Base-by-base conservation (phyloP, 2,329 filamentous ascomycete genomes). In the Verticillium nonalfalfae region DNA sequence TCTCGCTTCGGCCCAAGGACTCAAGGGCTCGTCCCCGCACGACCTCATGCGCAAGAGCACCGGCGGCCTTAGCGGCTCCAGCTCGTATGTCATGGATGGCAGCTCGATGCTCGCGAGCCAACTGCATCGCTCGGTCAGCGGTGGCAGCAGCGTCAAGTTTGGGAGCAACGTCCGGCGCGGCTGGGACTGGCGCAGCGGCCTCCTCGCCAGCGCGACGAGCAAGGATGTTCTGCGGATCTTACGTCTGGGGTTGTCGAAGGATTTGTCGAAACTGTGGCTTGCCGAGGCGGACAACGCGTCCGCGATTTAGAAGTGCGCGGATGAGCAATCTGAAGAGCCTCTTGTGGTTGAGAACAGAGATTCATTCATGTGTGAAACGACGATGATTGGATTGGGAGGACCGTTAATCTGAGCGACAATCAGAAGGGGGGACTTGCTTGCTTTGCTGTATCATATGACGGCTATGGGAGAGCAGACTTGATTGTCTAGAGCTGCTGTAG, bases 121-220 rank as follows among this genome's bases (percentile, higher is more conserved):
- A 68, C 72, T 87, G 68, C 84, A 83, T 70, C 84, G 84, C 66
- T 88, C 85, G 13, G 80, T 86, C 58, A 75, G 78, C n/a, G 78
- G 79, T 21, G 85, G 83, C 7, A 76, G 75, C n/a, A 75, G 81
- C 60, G 18, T 52, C 15, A 74, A 79, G 7, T 59, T 83, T 36
- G 72, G 77, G 7, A 69, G 69, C 52, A 70, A 77, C 57, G 75
- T 76, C 38, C 80, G 84, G 65, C 78, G 89, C 59, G 86, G 86
- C 13, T 93, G 90, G 90, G 88, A 93, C 74, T 93, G 90, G 91
- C 79, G 91, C 67, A 79, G 78, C 73, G 90, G 90, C 87, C 78
- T 96, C 89, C 88, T 79, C 85, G 70, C 83, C 35, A 80, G 79
- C 11, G 85, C 83, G 18, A 86, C 78, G 64, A 90, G 86, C 0